Evolutionary conservation across 495 filamentous ascomycete species (phyloP).

Genomic region (Neurospora tetraspora): DNA sequence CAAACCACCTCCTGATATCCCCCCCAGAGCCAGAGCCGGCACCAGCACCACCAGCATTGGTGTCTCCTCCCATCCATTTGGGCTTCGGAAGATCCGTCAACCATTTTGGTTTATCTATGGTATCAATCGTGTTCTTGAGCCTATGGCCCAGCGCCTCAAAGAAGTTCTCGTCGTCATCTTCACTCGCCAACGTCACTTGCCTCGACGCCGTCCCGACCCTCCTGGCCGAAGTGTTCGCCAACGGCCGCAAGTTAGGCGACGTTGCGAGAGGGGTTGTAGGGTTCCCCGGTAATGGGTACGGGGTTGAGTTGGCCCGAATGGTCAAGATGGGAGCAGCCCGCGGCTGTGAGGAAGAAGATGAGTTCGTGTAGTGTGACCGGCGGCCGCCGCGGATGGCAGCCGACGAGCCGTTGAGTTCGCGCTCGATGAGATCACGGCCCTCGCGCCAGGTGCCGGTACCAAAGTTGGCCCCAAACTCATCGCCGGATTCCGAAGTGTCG

Average conservation of each 20-base stretch:
- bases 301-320: slow-evolving; percentile 15
- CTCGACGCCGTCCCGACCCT: slow-evolving; percentile 14
- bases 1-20: slow-evolving; percentile 37
- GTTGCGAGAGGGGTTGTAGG: slow-evolving; percentile 32
- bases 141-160: slow-evolving; percentile 75
- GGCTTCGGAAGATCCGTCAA: slow-evolving; percentile 60
- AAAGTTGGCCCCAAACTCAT: slow-evolving; percentile 50
- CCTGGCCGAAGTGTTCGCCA: slow-evolving; percentile 24
- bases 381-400: slow-evolving; percentile 20
- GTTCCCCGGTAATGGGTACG: slow-evolving; percentile 4
- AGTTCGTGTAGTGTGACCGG: slow-evolving; percentile 1
- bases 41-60: slow-evolving; percentile 17
- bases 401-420: slow-evolving; percentile 61
- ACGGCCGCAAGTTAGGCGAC: slow-evolving; percentile 27
- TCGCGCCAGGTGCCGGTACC: slow-evolving; percentile 87
- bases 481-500: slow-evolving; percentile 57
- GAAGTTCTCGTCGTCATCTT: slow-evolving; percentile 67
- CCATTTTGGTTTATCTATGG: slow-evolving; percentile 72
- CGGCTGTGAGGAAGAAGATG: neutral
- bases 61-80: slow-evolving; percentile 69
- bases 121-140: slow-evolving; percentile 85
- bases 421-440: slow-evolving; percentile 85
- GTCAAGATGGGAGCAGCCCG: slow-evolving; percentile 30
- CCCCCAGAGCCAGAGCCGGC: slow-evolving; percentile 9
- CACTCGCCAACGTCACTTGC: slow-evolving; percentile 19